Conservation (phyloP, 345 rosid species). For the Eucalyptus curtisii region DNA sequence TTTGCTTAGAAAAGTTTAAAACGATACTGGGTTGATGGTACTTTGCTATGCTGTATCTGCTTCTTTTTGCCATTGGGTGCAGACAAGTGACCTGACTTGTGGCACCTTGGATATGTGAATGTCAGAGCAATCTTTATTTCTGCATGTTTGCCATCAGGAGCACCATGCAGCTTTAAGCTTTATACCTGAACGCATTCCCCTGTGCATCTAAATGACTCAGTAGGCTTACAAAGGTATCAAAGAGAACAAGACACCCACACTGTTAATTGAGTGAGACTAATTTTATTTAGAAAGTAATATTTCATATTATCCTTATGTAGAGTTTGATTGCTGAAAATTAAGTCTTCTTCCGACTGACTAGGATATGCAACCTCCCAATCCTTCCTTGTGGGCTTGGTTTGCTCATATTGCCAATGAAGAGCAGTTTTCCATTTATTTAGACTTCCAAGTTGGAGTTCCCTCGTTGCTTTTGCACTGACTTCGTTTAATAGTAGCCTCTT, state of each 20-base stretch:
- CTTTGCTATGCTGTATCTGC: background rate
- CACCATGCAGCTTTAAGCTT: background rate
- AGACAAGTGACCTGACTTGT: background rate
- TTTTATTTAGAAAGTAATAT: background rate
- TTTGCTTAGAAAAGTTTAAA: background rate
- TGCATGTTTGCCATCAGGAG: background rate
- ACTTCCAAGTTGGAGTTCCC: background rate
- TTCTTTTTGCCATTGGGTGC: background rate
- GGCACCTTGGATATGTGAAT: background rate
- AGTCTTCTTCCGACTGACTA: background rate
- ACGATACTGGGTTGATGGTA: background rate
- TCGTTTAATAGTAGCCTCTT: background rate
- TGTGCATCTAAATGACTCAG: background rate
- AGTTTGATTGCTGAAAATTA: background rate
- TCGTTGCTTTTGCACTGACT: background rate
- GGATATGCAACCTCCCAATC: background rate
- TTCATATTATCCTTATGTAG: background rate
- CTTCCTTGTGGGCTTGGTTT: background rate
- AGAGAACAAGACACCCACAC: background rate
- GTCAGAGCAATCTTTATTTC: background rate
- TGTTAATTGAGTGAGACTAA: background rate
- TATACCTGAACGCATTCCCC: background rate
- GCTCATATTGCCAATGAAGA: background rate
- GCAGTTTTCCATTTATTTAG: background rate
- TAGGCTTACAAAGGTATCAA: background rate